A percentile compares a stretch with the other conserved stretches of the same genome.
These are phyloP conservation scores for Phaeodactylum tricornutum DNA, from an alignment of 108 stramenopile genomes.

Conservation along the genomic window DNA sequence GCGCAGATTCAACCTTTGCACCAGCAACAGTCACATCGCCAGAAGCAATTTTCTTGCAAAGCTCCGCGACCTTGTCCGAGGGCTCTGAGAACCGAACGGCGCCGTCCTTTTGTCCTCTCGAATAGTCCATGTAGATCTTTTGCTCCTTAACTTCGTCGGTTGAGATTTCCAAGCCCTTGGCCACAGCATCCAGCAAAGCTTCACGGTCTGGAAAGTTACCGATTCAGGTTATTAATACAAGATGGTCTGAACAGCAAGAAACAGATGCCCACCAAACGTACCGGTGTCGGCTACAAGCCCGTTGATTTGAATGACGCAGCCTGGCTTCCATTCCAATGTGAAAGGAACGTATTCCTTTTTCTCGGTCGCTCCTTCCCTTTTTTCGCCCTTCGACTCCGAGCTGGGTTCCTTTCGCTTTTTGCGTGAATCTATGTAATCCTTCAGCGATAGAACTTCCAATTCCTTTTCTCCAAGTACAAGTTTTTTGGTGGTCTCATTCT, in stretches of 20 bases:
- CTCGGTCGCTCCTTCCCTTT: constrained; percentile 15
- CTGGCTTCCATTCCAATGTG: constrained; percentile 63
- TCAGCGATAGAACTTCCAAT: constrained; percentile 20
- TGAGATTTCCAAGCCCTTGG: constrained; percentile 34
- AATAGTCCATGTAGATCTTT: constrained; percentile 77
- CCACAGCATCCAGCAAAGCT: constrained; percentile 51
- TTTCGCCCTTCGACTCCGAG: constrained; percentile 8
- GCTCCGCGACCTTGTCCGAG: constrained; percentile 29
- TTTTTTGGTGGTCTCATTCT: constrained; percentile 25
- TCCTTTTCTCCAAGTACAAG: constrained; percentile 20
- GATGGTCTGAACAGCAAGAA: too few relatives aligned
- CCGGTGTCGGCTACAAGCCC: constrained; percentile 66
- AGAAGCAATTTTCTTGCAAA: constrained; percentile 47
- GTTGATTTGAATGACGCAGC: constrained; percentile 65
- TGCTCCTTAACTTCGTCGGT: constrained; percentile 52
- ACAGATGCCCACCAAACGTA: too few relatives aligned
- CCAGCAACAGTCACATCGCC: constrained; percentile 55
- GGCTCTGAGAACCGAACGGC: constrained; percentile 64
- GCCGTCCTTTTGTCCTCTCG: constrained; percentile 52
- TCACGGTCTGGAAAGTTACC: constrained; percentile 71
- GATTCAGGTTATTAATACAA: too few relatives aligned
- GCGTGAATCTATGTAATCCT: constrained; percentile 23
- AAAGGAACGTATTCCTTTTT: constrained; percentile 26
- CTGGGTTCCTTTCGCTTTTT: constrained; percentile 17
- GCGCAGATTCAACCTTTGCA: constrained; percentile 45